Evolutionary conservation across 2,329 filamentous ascomycete genomes (phyloP), one percentile per base, ranked within the genome.

Genomic region (Ophiostoma sp.): DNA sequence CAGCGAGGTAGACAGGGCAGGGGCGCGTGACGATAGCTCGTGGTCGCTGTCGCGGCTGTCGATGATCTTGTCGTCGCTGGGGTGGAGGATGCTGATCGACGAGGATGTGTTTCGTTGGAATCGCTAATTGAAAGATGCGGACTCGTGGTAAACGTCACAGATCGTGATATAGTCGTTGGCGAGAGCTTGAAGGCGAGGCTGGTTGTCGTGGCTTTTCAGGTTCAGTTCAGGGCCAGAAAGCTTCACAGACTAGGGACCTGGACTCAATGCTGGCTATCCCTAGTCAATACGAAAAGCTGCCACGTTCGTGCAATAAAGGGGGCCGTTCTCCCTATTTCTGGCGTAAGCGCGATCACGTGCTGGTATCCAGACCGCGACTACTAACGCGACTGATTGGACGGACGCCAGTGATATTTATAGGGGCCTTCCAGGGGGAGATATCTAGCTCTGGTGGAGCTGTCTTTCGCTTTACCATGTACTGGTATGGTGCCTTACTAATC

Each of bases 241-340:
- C 58, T 62, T 62, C 58, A 41, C 60, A 41, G 27, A 18, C 58
- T 62, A 38, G 58, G 40, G 27, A 55, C 49, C 49, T 55, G n/a
- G 27, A 27, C 27, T 27, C 27, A 27, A 27, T 27, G 38, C 62
- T 64, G 62, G 62, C 58, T 44, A 55, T 55, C 49, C 63, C 63
- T 64, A 27, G 40, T 42, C 41, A 44, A 11, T 38, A 40, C 44
- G 44, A 49, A 49, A 65, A 65, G 64, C 64, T 65, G 64, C 64
- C 64, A 65, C 64, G 64, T 65, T 65, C 64, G 64, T 65, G 18
- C 36, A 38, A 63, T 16, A 55, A 60, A 67, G 42, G 66, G 27
- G 52, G 41, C 66, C 27, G 55, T 40, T 64, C 62, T 64, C 63
- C 44, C 63, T 36, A 47, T 47, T 64, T 49, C 40, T 14, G 18